Conservation (phyloP, 2,329 filamentous ascomycete genomes). For the Podosphaera xanthii region DNA sequence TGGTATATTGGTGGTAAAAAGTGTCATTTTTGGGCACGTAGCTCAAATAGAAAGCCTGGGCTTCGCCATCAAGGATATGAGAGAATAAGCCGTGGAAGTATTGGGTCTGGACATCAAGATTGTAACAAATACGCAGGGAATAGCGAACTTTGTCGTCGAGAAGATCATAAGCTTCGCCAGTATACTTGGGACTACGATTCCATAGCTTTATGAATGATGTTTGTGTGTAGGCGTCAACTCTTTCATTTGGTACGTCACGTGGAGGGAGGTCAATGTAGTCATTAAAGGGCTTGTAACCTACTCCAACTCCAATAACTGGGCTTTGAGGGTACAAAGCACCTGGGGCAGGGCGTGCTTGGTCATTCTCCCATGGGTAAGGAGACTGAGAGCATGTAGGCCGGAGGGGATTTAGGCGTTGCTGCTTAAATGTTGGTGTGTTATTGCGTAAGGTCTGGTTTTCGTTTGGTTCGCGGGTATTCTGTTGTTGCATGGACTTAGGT, state of each 20-base stretch:
- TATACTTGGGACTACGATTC: not conserved
- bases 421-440: not conserved
- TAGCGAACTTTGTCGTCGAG: too few species aligned
- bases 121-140: too few species aligned
- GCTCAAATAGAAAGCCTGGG: not conserved
- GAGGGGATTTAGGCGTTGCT: not conserved
- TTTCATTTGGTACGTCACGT: not conserved
- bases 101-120: too few species aligned
- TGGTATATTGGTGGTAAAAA: not conserved
- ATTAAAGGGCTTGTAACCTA: not conserved
- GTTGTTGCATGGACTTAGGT: not conserved
- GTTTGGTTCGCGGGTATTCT: not conserved
- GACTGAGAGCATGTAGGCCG: not conserved
- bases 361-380: not conserved
- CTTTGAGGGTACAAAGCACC: too few species aligned
- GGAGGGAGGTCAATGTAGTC: not conserved
- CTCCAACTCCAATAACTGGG: too few species aligned
- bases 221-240: too few species aligned
- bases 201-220: not conserved
- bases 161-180: not conserved
- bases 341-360: too few species aligned
- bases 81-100: too few species aligned
- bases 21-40: not conserved
- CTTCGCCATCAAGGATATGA: not conserved
- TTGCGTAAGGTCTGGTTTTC: not conserved